Base-by-base conservation (phyloP, 164 flowering plant species). In the Sedum album region DNA sequence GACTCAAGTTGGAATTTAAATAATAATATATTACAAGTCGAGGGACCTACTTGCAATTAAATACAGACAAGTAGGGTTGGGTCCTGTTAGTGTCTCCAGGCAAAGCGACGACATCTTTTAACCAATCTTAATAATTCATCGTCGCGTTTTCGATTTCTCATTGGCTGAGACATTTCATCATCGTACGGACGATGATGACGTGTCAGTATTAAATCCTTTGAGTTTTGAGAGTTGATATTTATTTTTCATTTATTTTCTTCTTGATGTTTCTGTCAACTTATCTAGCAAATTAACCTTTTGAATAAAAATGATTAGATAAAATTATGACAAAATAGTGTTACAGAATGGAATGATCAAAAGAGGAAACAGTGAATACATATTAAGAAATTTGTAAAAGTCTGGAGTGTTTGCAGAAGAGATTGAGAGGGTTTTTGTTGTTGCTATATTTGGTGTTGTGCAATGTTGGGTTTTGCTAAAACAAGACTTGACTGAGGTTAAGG, bases 391-490 rank as follows among this genome's bases (percentile, higher is more conserved):
- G 28, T 55, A 10, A 55, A 55, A 2, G 2, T 55, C 38, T 35
- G 38, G 31, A 55, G 25, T 23, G 23, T 41, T 25, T 55, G 55
- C 62, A 14, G 62, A 9, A 13, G 20, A 28, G 33, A 23, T n/a
- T n/a, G n/a, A 30, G 48, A 28, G 62, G 62, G 20, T 3, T 26
- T 26, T 57, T 28, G 62, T 28, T 57, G 26, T 57, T 57, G 62
- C 62, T 30, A 57, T 57, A 26, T 57, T 2, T 57, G 62, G 62
- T 57, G 62, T 26, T 28, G 33, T 57, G 62, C 18, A 26, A 26
- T 57, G 62, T 26, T 26, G 17, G 20, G 62, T 57, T 57, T 57
- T 57, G 62, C 33, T 57, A 57, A 57, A 57, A 28, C 62, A 57
- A 28, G 31, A 57, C 62, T 17, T 30, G 33, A 20, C 62, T 57